These are phyloP conservation scores for Fusarium fujikuroi DNA, from an alignment of 2,329 filamentous ascomycete genomes.

Conservation along the genomic window DNA sequence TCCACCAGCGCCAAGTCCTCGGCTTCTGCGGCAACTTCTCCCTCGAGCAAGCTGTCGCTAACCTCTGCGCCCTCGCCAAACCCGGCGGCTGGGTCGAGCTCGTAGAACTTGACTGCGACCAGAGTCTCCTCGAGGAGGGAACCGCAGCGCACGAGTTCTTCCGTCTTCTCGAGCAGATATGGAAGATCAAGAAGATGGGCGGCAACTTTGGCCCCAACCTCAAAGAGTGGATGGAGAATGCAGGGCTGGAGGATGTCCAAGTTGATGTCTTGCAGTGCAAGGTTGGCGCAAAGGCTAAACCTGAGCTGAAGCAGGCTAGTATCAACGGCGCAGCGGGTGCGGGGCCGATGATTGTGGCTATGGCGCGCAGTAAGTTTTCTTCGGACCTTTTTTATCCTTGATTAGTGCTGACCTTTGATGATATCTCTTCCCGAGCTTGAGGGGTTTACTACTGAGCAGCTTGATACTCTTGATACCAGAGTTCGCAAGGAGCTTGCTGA, in stretches of 20 bases:
- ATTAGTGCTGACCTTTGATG: background rate
- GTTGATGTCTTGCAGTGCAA: constrained; percentile 2
- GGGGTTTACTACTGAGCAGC: background rate
- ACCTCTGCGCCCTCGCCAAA: constrained; percentile 1
- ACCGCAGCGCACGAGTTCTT: constrained; percentile 3
- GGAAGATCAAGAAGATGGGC: constrained; percentile 13
- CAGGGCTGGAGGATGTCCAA: background rate
- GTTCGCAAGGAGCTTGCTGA: background rate
- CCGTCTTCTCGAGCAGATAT: constrained; percentile 2
- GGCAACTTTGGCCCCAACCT: background rate
- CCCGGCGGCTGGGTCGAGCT: constrained; percentile 2
- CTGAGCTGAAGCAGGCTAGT: background rate
- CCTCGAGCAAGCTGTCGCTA: background rate
- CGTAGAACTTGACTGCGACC: constrained; percentile 2
- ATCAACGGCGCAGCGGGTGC: constrained; percentile 1
- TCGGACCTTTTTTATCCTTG: background rate
- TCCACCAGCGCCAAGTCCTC: constrained; percentile 6
- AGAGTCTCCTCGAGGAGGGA: background rate
- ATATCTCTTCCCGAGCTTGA: background rate
- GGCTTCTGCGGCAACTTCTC: constrained; percentile 5
- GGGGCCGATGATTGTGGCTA: constrained; percentile 6
- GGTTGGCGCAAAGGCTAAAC: background rate
- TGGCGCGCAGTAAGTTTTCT: constrained; percentile 1
- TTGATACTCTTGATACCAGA: background rate
- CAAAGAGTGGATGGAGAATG: constrained; percentile 8